Evolutionary conservation across 1,284 basidiomycete species (phyloP).

Genomic region (Coniferiporia weirii): DNA sequence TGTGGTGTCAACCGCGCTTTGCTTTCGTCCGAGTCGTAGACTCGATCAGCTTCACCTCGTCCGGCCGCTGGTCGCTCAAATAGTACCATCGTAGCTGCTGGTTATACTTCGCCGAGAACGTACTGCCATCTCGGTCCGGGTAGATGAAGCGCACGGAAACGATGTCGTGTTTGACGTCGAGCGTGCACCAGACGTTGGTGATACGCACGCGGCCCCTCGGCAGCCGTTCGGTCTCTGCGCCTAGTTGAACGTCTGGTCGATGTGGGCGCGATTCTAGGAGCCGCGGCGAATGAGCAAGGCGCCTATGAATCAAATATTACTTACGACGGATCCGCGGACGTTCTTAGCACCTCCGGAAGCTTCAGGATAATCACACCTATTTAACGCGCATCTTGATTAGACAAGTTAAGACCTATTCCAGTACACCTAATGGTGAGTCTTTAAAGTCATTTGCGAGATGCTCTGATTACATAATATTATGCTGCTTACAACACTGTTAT

Average conservation of each 20-base stretch:
- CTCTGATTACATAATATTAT: too few species aligned
- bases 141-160: constrained; percentile 31
- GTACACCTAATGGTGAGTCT: constrained; percentile 1
- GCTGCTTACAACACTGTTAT: too few species aligned
- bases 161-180: constrained; percentile 32
- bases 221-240: constrained; percentile 39
- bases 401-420: constrained; percentile 18
- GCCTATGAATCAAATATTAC: neutral
- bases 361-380: constrained; percentile 5
- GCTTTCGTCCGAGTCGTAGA: constrained; percentile 36
- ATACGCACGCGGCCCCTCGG: constrained; percentile 49
- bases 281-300: neutral
- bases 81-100: constrained; percentile 30
- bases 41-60: constrained; percentile 26
- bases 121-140: constrained; percentile 30
- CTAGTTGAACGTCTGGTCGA: constrained; percentile 53
- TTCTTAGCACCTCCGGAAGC: neutral
- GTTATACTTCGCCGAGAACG: constrained; percentile 28
- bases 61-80: constrained; percentile 25
- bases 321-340: neutral
- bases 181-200: constrained; percentile 47
- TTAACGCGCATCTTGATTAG: constrained; percentile 6
- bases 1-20: constrained; percentile 42
- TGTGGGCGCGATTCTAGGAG: constrained; percentile 37
- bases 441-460: too few species aligned